Evolutionary conservation across 2,329 filamentous ascomycete species (phyloP), one percentile per base, ranked within the genome.

Genomic region (Atkinsonella hypoxylon): DNA sequence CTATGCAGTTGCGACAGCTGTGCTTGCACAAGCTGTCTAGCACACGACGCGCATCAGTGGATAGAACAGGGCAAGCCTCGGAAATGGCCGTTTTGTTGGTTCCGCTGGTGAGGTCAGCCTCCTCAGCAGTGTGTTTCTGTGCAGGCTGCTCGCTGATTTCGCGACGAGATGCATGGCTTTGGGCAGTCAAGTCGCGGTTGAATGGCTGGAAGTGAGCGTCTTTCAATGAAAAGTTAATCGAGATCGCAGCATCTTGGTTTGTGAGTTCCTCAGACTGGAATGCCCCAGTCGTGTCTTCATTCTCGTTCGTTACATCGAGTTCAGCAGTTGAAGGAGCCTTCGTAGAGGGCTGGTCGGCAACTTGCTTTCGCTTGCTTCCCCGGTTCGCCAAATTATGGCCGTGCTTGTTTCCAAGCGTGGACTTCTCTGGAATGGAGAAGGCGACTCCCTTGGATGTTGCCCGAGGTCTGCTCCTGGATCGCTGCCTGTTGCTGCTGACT

Each of bases 21-120:
- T 81, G 78, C 50, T 73, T 70, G 57, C 74, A 78, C 26, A 81
- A 68, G 43, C 64, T 65, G 52, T 80, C 73, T 17, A 81, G 68
- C 36, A 81, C 71, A 50, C 70, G 72, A 39, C 72, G 73, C 48
- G 77, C 77, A 51, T 75, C 70, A 40, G 63, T 65, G 11, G 77
- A 79, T 12, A 81, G 69, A 1, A 68, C 66, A n/a, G 72, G 70
- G 55, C 72, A 70, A 5, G 61, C 57, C 43, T 65, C 61, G 49
- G 57, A 60, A 39, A 61, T 60, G 22, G 56, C 44, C 11, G 55
- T 58, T 47, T 56, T 61, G 48, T 59, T 56, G 49, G 56, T 57
- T 47, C 58, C 53, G 30, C 52, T 51, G 26, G 56, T 57, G n/a
- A 54, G 10, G 34, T 64, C 61, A 2, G 56, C 59, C 17, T 59